A percentile compares a stretch with the other conserved stretches of the same genome.
phyloP scores from a whole-genome alignment of 306 rosid species.

The Quillaja saponaria region DNA sequence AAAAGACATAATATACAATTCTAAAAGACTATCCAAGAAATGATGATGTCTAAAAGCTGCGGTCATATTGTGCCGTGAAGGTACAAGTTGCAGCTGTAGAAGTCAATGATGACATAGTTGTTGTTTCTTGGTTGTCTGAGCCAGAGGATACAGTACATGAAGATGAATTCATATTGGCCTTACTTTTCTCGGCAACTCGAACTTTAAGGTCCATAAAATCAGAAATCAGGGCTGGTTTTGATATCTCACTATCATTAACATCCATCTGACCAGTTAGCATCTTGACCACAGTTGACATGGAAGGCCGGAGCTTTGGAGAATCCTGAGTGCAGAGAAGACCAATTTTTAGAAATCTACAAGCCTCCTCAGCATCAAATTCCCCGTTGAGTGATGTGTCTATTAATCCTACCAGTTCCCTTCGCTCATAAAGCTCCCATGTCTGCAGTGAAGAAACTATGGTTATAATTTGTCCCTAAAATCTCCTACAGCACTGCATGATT shows the following conservation, averaged over 20 bases:
- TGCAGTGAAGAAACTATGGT: conserved; percentile 36
- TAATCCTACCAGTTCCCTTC: conserved; percentile 56
- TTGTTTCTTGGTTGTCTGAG: conserved; percentile 44
- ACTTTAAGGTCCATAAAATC: conserved; percentile 88
- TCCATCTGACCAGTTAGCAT: conserved; percentile 68
- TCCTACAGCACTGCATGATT: conserved; percentile 9
- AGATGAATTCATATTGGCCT: conserved; percentile 23
- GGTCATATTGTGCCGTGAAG: conserved; percentile 39
- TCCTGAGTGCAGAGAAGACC: conserved; percentile 96
- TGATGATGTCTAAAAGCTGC: conserved; percentile 37
- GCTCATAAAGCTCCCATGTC: conserved; percentile 78
- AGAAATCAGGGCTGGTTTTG: conserved; percentile 82
- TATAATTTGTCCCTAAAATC: conserved; percentile 20
- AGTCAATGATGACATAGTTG: conserved; percentile 40
- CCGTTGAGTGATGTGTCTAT: conserved; percentile 65
- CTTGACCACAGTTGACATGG: conserved; percentile 89
- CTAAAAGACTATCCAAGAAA: no score
- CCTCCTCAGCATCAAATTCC: conserved; percentile 78
- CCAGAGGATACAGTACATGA: conserved; percentile 42
- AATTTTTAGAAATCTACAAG: conserved; percentile 69
- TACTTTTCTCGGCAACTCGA: conserved; percentile 29
- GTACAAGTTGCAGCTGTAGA: conserved; percentile 48
- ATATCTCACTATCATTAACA: conserved; percentile 45
- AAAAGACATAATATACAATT: conserved; percentile 30
- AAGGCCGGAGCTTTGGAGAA: conserved; percentile 73